Conservation (phyloP, 2,329 filamentous ascomycete species). For the Neofusicoccum umdonicola region DNA sequence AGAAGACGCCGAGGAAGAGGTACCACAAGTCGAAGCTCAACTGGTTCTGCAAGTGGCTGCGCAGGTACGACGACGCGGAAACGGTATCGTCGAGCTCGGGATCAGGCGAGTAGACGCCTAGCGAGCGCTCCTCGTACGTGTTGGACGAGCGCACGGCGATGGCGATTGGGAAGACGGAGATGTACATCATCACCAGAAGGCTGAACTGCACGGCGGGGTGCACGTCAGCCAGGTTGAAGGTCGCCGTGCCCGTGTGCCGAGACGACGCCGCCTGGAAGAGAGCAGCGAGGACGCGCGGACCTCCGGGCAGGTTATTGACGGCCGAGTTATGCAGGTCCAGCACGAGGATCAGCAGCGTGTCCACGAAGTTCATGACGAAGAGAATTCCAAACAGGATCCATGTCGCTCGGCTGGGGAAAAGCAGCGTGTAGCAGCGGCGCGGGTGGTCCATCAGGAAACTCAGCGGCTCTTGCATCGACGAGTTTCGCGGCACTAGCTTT, state of each 20-base stretch:
- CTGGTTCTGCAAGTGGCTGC: conserved; percentile 46
- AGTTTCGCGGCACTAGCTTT: conserved; percentile 43
- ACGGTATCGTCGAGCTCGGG: conserved; percentile 17
- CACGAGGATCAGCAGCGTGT: conserved; percentile 29
- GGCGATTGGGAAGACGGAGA: conserved; percentile 58
- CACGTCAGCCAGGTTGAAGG: conserved; percentile 44
- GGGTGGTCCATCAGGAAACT: conserved; percentile 62
- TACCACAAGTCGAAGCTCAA: conserved; percentile 47
- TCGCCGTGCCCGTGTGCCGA: conserved; percentile 49
- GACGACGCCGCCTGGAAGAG: conserved; percentile 57
- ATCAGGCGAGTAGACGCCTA: conserved; percentile 52
- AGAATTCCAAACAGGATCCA: conserved; percentile 55
- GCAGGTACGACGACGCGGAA: conserved; percentile 37
- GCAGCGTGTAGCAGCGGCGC: conserved; percentile 60
- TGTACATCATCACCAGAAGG: conserved; percentile 64
- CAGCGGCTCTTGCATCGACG: conserved; percentile 46
- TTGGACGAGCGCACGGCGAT: conserved; percentile 59
- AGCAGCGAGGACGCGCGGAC: conserved; percentile 52
- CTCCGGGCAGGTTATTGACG: conserved; percentile 45
- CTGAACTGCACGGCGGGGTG: conserved; percentile 57
- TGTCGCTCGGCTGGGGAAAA: conserved; percentile 59
- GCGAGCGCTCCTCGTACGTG: conserved; percentile 58
- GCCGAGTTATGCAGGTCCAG: conserved; percentile 49
- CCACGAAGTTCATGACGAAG: conserved; percentile 52
- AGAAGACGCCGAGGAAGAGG: conserved; percentile 44